Conservation (phyloP, 1,284 basidiomycete genomes). For the Marasmius oreades region DNA sequence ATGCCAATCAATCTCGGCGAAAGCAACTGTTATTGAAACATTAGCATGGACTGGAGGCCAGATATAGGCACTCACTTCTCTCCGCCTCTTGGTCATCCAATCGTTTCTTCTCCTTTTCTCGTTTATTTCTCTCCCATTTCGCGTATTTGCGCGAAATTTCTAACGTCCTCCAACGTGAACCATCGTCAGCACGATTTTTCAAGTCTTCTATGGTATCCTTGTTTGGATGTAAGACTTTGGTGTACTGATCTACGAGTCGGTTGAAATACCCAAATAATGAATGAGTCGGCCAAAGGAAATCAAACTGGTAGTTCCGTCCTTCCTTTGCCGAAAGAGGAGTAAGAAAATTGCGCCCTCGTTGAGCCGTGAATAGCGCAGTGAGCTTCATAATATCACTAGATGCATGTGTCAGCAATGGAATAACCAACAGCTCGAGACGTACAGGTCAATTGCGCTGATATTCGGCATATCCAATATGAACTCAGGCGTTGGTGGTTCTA, state of each 20-base stretch:
- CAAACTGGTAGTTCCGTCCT: constrained; percentile 96
- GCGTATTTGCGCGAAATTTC: constrained; percentile 78
- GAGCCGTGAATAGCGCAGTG: constrained; percentile 94
- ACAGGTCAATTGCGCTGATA: constrained; percentile 90
- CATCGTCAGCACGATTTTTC: constrained; percentile 57
- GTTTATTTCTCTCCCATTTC: constrained; percentile 84
- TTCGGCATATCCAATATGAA: constrained; percentile 90
- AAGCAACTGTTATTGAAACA: constrained; percentile 57
- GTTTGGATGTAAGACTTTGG: constrained; percentile 84
- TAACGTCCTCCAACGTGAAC: constrained; percentile 73
- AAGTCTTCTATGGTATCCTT: constrained; percentile 73
- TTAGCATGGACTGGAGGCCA: constrained; percentile 8
- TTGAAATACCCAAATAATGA: constrained; percentile 98
- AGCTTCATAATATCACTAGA: constrained; percentile 85
- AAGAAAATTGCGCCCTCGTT: constrained; percentile 86
- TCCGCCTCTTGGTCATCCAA: constrained; percentile 91
- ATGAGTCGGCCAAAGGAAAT: constrained; percentile 93
- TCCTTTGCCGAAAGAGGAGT: constrained; percentile 84
- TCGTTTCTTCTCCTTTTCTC: constrained; percentile 82
- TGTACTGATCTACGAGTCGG: constrained; percentile 94
- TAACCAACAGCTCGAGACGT: constrained; percentile 31
- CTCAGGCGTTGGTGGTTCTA: constrained; percentile 81
- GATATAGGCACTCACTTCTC: constrained; percentile 51
- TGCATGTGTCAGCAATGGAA: not conserved
- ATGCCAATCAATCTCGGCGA: constrained; percentile 99